Evolutionary conservation across 345 rosid species (phyloP), one percentile per base, ranked within the genome.

Genomic region (Arabidopsis suecica): DNA sequence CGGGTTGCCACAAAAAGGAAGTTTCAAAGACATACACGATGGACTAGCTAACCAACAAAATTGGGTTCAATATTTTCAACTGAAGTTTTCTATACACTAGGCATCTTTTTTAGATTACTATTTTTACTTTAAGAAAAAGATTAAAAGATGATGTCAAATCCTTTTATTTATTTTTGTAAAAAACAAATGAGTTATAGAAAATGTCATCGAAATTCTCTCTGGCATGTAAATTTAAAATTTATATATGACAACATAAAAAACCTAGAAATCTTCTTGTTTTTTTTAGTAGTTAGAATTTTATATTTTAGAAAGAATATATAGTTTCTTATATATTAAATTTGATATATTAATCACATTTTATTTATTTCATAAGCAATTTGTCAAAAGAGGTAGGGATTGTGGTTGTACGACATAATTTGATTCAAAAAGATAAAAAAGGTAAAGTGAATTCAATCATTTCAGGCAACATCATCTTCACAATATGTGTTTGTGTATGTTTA

Each of bases 1-100:
- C 32, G 32, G 32, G 32, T 28, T 28, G 32, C 32, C 4, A 3
- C 32, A 28, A 28, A 28, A 28, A 28, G 32, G 32, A 28, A 28
- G 32, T 28, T 28, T 28, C 32, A 28, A 28, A 28, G 32, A 2
- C 32, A 28, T 28, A 28, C 3, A 28, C 32, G 32, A 28, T 28
- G 32, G 32, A 28, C 32, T 28, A 74, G 34, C 62, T 48, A 66
- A 28, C 56, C 61, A 66, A 74, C 78, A 74, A 75, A 58, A 75
- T 67, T 48, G 54, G 50, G 68, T 75, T 75, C 73, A 58, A 38
- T 32, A 59, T 18, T 49, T 75, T 25, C 61, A 59, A 38, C 78
- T 22, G 54, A 75, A 37, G 25, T 32, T 47, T 72, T 67, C 18
- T 10, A 42, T 56, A 67, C 22, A 58, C 36, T 67, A 49, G 28